Base-by-base conservation (phyloP, 495 filamentous ascomycete genomes). In the Terfezia boudieri region DNA sequence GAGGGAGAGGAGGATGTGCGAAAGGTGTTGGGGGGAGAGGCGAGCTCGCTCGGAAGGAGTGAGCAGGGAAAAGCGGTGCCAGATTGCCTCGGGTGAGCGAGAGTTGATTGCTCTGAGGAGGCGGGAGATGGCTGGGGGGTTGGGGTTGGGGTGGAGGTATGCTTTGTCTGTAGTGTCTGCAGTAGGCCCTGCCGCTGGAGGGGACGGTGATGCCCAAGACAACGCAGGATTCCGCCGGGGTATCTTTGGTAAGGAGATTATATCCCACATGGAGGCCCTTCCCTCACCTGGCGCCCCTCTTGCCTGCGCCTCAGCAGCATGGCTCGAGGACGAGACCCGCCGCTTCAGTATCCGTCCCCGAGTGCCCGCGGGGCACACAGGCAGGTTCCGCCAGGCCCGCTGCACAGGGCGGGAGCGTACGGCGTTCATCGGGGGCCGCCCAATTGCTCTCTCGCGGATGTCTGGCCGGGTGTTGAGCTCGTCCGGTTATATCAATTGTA, bases 331-430 rank as follows among this genome's bases (percentile, higher is more conserved):
- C 26, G 26, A 32, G 26, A 63, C 56, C n/a, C 61, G 58, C 12
- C 51, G 55, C 53, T 61, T 51, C n/a, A 64, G 58, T 43, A 55
- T 58, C 14, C 37, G 56, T 6, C 56, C 51, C 23, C 61, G 58
- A 37, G 61, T 59, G 49, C 60, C 61, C 53, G 55, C 60, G 49
- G 58, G 58, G 32, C 60, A 63, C 38, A 52, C 54, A 49, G 60
- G 59, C 23, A 61, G 54, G 50, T 35, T 56, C 38, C 54, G 58
- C 11, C 64, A 60, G 56, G 57, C 60, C 59, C 59, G 59, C 59
- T 55, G 35, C 49, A 36, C 48, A 55, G 52, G 51, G 4, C 51
- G 23, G 37, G 26, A 54, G 53, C 17, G 52, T 22, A 22, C 6
- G 37, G 26, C 4, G 26, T 32, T 5, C 26, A 32, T 32, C 4